Evolutionary conservation across 768 basidiomycete genomes (phyloP), one percentile per base, ranked within the genome.

Genomic region (Phaeotremella fagi): DNA sequence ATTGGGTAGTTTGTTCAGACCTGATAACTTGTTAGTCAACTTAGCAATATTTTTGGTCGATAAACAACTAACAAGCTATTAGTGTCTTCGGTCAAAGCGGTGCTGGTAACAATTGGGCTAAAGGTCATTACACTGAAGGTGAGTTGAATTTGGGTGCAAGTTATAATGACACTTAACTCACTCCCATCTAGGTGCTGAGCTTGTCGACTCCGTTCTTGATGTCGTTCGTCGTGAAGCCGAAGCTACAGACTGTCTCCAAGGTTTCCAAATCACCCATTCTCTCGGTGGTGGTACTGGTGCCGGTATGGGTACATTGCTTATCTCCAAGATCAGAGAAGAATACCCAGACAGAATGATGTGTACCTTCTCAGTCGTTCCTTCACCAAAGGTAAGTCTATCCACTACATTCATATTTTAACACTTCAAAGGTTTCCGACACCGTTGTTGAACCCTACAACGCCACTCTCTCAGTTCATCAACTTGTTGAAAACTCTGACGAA

Each of bases 261-360:
- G 94, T 60, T 98, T 99, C 87, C 92, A 98, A 77, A 90, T 98
- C 76, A 94, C 92, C 56, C 94, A 97, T 80, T 98, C 90, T 16
- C 82, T 98, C 16, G 92, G 95, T 79, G 95, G 95, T 79, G 95
- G 94, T 77, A 99, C 95, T 66, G 95, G 95, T 79, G 90, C 95
- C 64, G 95, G 95, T 79, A 98, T 99, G 94, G 95, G 95, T 77
- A 97, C 95, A 42, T 86, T 99, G 49, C 78, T 99, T 63, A 95
- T 99, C 75, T 97, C 92, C 63, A 99, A 99, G 80, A 95, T 99
- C 75, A 84, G 94, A 61, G 92, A 97, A 76, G 94, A 99, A 75
- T 99, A 89, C 78, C 95, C 94, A 62, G 95, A 99, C 77, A 82
- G 95, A 52, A 99, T 99, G 94, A 97, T 98, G 94, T 90, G 89